These are phyloP conservation scores for Sideroxylon spinosum DNA, from an alignment of 179 eudicot genomes.

Conservation along the genomic window DNA sequence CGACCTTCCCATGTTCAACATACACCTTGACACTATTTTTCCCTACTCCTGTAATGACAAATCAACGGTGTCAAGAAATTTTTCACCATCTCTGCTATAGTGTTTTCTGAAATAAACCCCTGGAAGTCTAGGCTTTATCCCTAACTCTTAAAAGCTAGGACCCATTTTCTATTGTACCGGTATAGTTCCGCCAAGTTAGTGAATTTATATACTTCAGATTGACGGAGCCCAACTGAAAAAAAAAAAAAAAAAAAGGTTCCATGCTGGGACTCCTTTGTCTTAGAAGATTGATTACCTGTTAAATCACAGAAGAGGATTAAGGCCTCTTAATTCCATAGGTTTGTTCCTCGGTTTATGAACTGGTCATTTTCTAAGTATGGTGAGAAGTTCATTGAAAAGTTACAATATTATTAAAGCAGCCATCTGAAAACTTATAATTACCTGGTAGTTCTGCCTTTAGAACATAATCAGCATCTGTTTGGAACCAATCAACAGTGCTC, in stretches of 20 bases:
- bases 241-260: no score
- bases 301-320: neutral
- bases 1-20: slow-evolving; percentile 65
- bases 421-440: slow-evolving; percentile 18
- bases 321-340: slow-evolving; percentile 9
- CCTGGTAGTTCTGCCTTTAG: slow-evolving; percentile 70
- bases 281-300: neutral
- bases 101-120: slow-evolving; percentile 1
- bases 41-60: slow-evolving; percentile 40
- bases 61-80: slow-evolving; percentile 13
- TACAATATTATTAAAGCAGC: neutral
- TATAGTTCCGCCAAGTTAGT: neutral
- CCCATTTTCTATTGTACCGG: neutral
- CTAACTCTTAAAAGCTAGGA: neutral
- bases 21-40: slow-evolving; percentile 43
- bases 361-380: no score
- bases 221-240: neutral
- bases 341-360: neutral
- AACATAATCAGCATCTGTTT: slow-evolving; percentile 44
- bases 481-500: slow-evolving; percentile 59
- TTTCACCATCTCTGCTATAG: neutral
- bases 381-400: no score
- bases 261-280: neutral
- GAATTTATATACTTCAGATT: neutral
- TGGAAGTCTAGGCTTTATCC: slow-evolving; percentile 10